Evolutionary conservation across 768 basidiomycete genomes (phyloP).

Genomic region (Suillus lakei): DNA sequence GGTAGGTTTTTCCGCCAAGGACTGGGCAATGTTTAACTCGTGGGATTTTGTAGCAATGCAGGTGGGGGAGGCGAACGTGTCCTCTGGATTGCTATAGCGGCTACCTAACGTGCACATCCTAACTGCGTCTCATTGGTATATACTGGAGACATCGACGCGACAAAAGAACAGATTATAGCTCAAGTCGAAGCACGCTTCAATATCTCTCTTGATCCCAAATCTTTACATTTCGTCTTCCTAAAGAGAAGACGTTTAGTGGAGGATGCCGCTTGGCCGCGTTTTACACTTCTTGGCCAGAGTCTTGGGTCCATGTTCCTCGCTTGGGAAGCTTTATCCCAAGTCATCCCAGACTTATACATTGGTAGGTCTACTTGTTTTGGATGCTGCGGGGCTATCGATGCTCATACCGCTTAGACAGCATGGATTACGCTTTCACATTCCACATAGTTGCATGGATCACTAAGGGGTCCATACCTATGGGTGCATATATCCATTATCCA

Average conservation of each 20-base stretch:
- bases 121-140: slow-evolving; percentile 81
- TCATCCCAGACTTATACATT: slow-evolving; percentile 91
- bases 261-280: slow-evolving; percentile 83
- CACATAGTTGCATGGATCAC: slow-evolving; percentile 68
- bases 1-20: slow-evolving; percentile 52
- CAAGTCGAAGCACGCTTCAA: slow-evolving; percentile 89
- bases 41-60: slow-evolving; percentile 72
- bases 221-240: slow-evolving; percentile 85
- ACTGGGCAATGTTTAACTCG: slow-evolving; percentile 30
- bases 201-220: slow-evolving; percentile 66
- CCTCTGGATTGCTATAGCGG: slow-evolving; percentile 86
- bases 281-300: slow-evolving; percentile 93
- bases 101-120: slow-evolving; percentile 69
- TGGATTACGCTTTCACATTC: slow-evolving; percentile 97
- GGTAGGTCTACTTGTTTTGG: slow-evolving; percentile 50
- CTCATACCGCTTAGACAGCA: slow-evolving; percentile 68
- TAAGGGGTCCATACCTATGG: slow-evolving; percentile 66
- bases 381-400: slow-evolving; percentile 14
- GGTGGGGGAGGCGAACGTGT: slow-evolving; percentile 98
- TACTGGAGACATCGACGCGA: slow-evolving; percentile 82
- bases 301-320: slow-evolving; percentile 84
- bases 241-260: slow-evolving; percentile 72
- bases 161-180: slow-evolving; percentile 78
- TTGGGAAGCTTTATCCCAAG: slow-evolving; percentile 76
- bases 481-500: slow-evolving; percentile 95